These are phyloP conservation scores for Epichloe typhina DNA, from an alignment of 2,329 filamentous ascomycete genomes.

Conservation along the genomic window DNA sequence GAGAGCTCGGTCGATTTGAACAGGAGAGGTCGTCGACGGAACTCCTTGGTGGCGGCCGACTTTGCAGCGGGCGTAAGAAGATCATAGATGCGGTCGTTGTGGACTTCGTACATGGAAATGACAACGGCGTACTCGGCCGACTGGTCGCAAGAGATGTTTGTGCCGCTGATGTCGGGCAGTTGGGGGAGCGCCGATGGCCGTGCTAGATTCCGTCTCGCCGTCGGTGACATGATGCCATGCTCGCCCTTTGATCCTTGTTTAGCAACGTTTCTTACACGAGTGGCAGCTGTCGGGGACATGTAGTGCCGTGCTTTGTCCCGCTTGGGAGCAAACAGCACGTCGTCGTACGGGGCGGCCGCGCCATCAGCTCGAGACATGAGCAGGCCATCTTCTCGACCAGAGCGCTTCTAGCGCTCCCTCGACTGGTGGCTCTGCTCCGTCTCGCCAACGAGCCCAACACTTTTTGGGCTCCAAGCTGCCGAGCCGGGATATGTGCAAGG, in stretches of 20 bases:
- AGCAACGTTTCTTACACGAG: constrained; percentile 32
- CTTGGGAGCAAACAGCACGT: constrained; percentile 19
- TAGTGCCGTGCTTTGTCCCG: constrained; percentile 17
- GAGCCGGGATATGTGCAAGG: constrained; percentile 19
- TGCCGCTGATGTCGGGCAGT: constrained; percentile 58
- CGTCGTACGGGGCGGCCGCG: neutral
- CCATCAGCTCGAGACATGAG: neutral
- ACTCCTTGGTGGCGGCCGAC: constrained; percentile 51
- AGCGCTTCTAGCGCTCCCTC: constrained; percentile 18
- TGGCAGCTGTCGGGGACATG: constrained; percentile 34
- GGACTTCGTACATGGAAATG: constrained; percentile 97
- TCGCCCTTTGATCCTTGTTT: constrained; percentile 38
- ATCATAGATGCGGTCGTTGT: constrained; percentile 96
- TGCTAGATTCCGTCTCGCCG: constrained; percentile 49
- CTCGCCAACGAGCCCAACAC: constrained; percentile 30
- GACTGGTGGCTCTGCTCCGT: constrained; percentile 12
- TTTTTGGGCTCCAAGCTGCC: constrained; percentile 23
- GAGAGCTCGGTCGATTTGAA: constrained; percentile 89
- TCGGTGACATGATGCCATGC: constrained; percentile 30
- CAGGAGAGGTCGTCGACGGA: constrained; percentile 63
- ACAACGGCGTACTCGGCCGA: constrained; percentile 74
- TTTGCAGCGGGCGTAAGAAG: constrained; percentile 56
- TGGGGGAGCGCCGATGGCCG: constrained; percentile 60
- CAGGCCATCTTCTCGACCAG: constrained; percentile 8
- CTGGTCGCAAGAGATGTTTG: constrained; percentile 46